phyloP scores from a whole-genome alignment of 768 basidiomycete genomes.

The Lactarius quietus region DNA sequence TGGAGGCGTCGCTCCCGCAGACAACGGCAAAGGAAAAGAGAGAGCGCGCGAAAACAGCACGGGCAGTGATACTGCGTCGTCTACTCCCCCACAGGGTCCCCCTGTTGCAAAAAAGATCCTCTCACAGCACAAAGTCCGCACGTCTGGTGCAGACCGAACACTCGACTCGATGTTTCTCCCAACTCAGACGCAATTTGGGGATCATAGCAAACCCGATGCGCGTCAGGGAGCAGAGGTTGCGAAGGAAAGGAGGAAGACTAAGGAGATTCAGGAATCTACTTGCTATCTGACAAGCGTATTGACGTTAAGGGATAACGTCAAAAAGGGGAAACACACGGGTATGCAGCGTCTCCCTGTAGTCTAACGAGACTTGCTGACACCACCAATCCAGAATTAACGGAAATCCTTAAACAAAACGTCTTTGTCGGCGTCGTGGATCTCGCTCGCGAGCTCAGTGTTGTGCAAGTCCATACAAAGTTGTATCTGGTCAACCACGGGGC shows the following conservation, averaged over 20 bases:
- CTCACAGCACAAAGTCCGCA: conserved; percentile 90
- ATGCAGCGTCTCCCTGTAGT: conserved; percentile 26
- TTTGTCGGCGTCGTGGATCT: conserved; percentile 92
- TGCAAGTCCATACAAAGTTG: conserved; percentile 85
- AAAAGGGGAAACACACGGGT: conserved; percentile 68
- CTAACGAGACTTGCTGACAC: background rate
- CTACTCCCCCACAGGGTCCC: conserved; percentile 6
- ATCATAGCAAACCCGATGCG: background rate
- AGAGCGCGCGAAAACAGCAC: conserved; percentile 12
- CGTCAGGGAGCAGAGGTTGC: conserved; percentile 11
- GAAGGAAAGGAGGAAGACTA: conserved; percentile 18
- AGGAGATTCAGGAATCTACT: conserved; percentile 51
- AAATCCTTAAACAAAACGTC: conserved; percentile 81
- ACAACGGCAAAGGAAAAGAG: conserved; percentile 20
- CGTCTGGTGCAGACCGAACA: conserved; percentile 81
- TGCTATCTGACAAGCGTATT: conserved; percentile 75
- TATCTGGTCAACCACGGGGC: conserved; percentile 86
- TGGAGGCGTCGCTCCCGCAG: conserved; percentile 36
- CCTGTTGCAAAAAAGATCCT: conserved; percentile 46
- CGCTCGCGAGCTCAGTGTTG: conserved; percentile 64
- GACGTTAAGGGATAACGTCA: conserved; percentile 55
- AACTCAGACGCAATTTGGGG: conserved; percentile 45
- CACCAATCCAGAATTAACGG: conserved; percentile 60
- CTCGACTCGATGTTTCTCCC: conserved; percentile 91
- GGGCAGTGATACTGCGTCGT: conserved; percentile 7